Evolutionary conservation across 768 basidiomycete genomes (phyloP).

Genomic region (button mushroom (Agaricus bisporus)): DNA sequence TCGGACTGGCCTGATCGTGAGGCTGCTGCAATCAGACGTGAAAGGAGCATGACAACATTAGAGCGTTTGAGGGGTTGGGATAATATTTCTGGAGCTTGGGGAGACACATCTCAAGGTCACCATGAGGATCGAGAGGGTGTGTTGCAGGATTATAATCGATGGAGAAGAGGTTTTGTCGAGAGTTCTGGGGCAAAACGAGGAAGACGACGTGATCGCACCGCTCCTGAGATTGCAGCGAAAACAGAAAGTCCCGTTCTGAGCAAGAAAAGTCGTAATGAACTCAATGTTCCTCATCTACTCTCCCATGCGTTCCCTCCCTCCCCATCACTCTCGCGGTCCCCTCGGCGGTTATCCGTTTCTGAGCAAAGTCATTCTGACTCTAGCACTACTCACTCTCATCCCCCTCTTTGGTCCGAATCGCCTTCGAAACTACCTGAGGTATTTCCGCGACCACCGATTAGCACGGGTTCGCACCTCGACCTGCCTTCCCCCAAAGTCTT

Average conservation of each 20-base stretch:
- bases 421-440: neutral
- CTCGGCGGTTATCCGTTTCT: conserved; percentile 19
- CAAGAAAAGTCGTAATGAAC: conserved; percentile 23
- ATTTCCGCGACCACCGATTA: conserved; percentile 11
- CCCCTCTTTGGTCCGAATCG: neutral
- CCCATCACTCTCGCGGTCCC: conserved; percentile 47
- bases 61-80: conserved; percentile 55
- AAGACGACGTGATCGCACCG: conserved; percentile 50
- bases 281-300: conserved; percentile 33
- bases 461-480: conserved; percentile 11
- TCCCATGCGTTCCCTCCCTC: conserved; percentile 49
- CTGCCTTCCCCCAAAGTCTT: conserved; percentile 9
- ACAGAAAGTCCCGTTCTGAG: conserved; percentile 26
- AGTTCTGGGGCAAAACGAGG: conserved; percentile 41
- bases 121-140: conserved; percentile 33
- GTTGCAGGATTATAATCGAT: conserved; percentile 43
- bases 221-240: conserved; percentile 29
- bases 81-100: conserved; percentile 22
- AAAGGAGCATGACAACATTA: conserved; percentile 57
- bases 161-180: conserved; percentile 45
- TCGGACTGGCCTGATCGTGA: conserved; percentile 84
- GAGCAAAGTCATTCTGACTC: conserved; percentile 10
- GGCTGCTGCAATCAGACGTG: conserved; percentile 60
- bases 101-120: conserved; percentile 24
- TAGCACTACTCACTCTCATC: neutral